phyloP scores from a whole-genome alignment of 768 basidiomycete species.

The Kwoniella shandongensis region DNA sequence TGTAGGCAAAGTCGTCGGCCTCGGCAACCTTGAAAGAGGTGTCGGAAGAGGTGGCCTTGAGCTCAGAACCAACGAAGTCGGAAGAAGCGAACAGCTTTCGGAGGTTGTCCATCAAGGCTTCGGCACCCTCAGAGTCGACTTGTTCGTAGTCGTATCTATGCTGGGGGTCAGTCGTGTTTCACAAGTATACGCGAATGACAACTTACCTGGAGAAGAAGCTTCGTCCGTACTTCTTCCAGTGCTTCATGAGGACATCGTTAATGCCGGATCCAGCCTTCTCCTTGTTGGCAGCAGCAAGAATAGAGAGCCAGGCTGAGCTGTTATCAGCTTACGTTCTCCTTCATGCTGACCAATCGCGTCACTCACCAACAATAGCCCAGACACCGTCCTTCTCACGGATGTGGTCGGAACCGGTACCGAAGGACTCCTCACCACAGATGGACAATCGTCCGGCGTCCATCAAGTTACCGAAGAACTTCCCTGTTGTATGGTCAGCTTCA shows the following conservation, averaged over 20 bases:
- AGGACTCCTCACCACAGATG: conserved; percentile 98
- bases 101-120: conserved; percentile 76
- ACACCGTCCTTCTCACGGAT: conserved; percentile 99
- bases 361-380: conserved; percentile 90
- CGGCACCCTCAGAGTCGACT: conserved; percentile 84
- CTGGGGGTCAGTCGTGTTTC: background rate
- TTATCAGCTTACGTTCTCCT: background rate
- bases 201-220: conserved; percentile 84
- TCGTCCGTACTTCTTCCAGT: conserved; percentile 91
- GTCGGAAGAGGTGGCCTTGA: conserved; percentile 65
- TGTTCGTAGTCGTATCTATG: conserved; percentile 97
- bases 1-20: conserved; percentile 89
- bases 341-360: background rate
- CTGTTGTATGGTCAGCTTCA: conserved; percentile 54
- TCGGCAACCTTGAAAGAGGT: conserved; percentile 74
- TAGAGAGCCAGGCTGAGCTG: conserved; percentile 86
- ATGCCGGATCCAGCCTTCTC: conserved; percentile 59
- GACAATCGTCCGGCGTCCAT: conserved; percentile 98
- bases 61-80: conserved; percentile 67
- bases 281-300: conserved; percentile 84
- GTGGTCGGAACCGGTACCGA: conserved; percentile 99
- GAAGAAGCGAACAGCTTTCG: conserved; percentile 64
- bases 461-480: conserved; percentile 99
- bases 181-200: background rate
- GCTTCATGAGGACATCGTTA: conserved; percentile 81